These are phyloP conservation scores for Dichomitus squalens DNA, from an alignment of 1,284 basidiomycete genomes.

Conservation along the genomic window DNA sequence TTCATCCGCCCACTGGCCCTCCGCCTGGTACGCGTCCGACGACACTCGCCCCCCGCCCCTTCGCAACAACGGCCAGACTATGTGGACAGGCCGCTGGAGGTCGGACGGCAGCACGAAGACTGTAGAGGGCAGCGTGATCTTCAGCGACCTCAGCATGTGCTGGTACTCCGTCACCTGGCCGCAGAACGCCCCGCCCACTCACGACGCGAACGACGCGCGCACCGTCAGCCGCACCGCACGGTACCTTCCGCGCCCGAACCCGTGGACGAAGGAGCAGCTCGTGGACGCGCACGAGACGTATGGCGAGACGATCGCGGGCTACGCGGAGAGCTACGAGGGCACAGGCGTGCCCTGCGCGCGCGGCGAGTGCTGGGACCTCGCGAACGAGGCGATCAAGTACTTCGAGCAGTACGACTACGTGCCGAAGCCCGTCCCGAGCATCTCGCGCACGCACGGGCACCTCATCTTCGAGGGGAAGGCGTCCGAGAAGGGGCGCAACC, in stretches of 20 bases:
- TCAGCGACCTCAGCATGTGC: constrained; percentile 51
- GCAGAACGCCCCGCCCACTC: constrained; percentile 27
- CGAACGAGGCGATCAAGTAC: constrained; percentile 50
- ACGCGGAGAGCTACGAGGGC: constrained; percentile 48
- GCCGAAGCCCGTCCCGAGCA: constrained; percentile 49
- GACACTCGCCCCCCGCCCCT: constrained; percentile 41
- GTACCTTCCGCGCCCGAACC: constrained; percentile 42
- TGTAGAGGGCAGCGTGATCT: constrained; percentile 41
- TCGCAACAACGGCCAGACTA: constrained; percentile 32
- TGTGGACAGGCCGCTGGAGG: constrained; percentile 32
- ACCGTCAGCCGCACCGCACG: constrained; percentile 38
- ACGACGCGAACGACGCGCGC: constrained; percentile 36
- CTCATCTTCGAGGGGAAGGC: constrained; percentile 51
- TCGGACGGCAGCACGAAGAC: constrained; percentile 37
- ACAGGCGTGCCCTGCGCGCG: constrained; percentile 48
- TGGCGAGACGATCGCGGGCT: constrained; percentile 50
- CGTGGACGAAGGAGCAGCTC: constrained; percentile 38
- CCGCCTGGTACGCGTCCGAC: constrained; percentile 44
- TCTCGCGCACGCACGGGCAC: constrained; percentile 56
- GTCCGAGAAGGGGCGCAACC: constrained; percentile 31
- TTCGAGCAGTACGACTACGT: constrained; percentile 46
- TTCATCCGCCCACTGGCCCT: constrained; percentile 43
- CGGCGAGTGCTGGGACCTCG: constrained; percentile 65
- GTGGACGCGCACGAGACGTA: constrained; percentile 49
- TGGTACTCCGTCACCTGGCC: constrained; percentile 47